These are phyloP conservation scores for Chlorella sp. DNA, from an alignment of 139 green algal genomes.

Conservation along the genomic window DNA sequence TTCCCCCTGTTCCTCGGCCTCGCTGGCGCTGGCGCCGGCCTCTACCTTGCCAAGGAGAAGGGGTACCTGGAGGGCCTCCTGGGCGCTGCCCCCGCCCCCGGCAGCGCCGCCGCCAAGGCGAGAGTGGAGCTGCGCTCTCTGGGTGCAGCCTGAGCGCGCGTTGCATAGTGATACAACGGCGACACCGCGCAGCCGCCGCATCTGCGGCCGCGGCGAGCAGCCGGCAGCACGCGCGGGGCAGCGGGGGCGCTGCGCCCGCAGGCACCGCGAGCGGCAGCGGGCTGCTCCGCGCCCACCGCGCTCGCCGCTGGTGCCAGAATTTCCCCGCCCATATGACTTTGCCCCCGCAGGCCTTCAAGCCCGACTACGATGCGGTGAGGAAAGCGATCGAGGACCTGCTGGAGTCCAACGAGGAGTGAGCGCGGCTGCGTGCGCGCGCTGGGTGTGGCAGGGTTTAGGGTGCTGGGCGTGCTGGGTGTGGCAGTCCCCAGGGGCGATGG, in stretches of 20 bases:
- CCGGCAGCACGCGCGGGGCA: too few species aligned
- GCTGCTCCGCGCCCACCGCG: neutral
- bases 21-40: constrained; percentile 26
- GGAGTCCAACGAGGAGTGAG: constrained; percentile 56
- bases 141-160: too few species aligned
- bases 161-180: too few species aligned
- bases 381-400: constrained; percentile 68
- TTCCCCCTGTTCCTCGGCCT: constrained; percentile 35
- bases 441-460: too few species aligned
- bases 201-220: too few species aligned
- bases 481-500: too few species aligned
- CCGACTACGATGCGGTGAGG: constrained; percentile 76
- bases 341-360: constrained; percentile 23
- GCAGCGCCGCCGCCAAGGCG: too few species aligned
- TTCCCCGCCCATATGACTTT: too few species aligned
- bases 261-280: neutral
- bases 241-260: neutral
- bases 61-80: constrained; percentile 44
- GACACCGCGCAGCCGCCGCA: too few species aligned
- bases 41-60: constrained; percentile 53
- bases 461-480: too few species aligned
- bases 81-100: constrained; percentile 26
- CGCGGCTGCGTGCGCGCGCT: too few species aligned
- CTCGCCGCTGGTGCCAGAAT: neutral
- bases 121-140: too few species aligned